phyloP scores from a whole-genome alignment of 768 basidiomycete genomes.

The Leccinum subtestaceum region DNA sequence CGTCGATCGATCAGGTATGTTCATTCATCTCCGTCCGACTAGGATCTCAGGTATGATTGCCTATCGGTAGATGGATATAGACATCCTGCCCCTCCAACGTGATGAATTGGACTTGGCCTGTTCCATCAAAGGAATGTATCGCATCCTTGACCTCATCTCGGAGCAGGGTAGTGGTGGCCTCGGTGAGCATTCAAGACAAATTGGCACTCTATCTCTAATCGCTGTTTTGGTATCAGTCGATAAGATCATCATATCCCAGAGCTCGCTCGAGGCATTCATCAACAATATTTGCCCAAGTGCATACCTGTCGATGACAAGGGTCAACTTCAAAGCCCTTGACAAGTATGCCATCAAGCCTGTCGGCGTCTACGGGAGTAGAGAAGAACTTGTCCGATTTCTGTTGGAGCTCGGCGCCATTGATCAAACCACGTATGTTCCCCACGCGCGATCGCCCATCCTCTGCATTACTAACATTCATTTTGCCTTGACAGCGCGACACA shows the following conservation, averaged over 20 bases:
- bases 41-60: neutral
- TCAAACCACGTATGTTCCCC: slow-evolving; percentile 36
- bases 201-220: neutral
- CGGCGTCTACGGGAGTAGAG: slow-evolving; percentile 57
- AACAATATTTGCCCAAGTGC: slow-evolving; percentile 49
- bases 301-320: slow-evolving; percentile 51
- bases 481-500: slow-evolving; percentile 7
- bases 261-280: slow-evolving; percentile 46
- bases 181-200: slow-evolving; percentile 32
- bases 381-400: slow-evolving; percentile 48
- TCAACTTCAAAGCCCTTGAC: slow-evolving; percentile 56
- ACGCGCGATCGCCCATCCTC: neutral
- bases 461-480: neutral
- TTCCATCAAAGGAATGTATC: slow-evolving; percentile 47
- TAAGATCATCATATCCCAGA: slow-evolving; percentile 59
- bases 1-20: slow-evolving; percentile 11
- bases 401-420: slow-evolving; percentile 36
- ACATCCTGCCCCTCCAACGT: neutral
- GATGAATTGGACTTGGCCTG: slow-evolving; percentile 22
- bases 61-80: slow-evolving; percentile 19
- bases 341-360: slow-evolving; percentile 43
- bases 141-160: slow-evolving; percentile 51
- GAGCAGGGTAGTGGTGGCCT: slow-evolving; percentile 51
- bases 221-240: slow-evolving; percentile 42
- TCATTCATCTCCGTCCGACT: neutral